A percentile compares a stretch with the other conserved stretches of the same genome.
phyloP scores from a whole-genome alignment of 768 basidiomycete genomes.

The Lyophyllum semitale region DNA sequence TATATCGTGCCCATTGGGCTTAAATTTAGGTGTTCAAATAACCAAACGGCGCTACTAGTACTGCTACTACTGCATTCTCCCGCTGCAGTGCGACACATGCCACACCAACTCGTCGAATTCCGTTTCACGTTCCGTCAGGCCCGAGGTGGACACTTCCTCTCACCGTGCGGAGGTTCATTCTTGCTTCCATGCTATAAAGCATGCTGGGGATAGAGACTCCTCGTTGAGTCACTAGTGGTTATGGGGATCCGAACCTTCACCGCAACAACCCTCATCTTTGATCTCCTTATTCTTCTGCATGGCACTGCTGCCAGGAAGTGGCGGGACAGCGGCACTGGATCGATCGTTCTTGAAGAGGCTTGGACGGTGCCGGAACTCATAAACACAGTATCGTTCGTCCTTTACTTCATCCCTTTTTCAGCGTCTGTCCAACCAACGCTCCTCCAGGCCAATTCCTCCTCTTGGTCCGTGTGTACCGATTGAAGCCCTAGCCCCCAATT shows the following conservation, averaged over 20 bases:
- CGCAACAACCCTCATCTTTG: background rate
- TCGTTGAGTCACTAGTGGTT: background rate
- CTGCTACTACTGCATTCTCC: background rate
- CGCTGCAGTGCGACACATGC: background rate
- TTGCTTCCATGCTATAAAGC: background rate
- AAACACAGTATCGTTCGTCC: conserved; percentile 23
- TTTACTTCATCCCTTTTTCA: background rate
- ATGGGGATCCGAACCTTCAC: background rate
- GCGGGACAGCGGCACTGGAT: conserved; percentile 35
- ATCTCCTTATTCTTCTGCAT: background rate
- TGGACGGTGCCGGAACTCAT: conserved; percentile 38
- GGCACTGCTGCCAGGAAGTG: conserved; percentile 20
- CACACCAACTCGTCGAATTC: background rate
- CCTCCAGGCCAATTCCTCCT: conserved; percentile 13
- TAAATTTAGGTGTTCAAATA: background rate
- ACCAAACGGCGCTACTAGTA: background rate
- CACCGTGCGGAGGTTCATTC: background rate
- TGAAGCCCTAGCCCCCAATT: too few relatives aligned
- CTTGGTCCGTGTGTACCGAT: conserved; percentile 18
- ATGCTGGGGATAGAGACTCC: background rate
- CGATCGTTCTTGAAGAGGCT: conserved; percentile 42
- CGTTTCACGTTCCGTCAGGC: background rate
- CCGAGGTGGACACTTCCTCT: background rate
- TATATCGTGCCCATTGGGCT: background rate
- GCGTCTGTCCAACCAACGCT: background rate